A percentile compares a stretch with the other conserved stretches of the same genome.
Evolutionary conservation across 1,284 basidiomycete genomes (phyloP).

Genomic region (Microbotryum violaceum): DNA sequence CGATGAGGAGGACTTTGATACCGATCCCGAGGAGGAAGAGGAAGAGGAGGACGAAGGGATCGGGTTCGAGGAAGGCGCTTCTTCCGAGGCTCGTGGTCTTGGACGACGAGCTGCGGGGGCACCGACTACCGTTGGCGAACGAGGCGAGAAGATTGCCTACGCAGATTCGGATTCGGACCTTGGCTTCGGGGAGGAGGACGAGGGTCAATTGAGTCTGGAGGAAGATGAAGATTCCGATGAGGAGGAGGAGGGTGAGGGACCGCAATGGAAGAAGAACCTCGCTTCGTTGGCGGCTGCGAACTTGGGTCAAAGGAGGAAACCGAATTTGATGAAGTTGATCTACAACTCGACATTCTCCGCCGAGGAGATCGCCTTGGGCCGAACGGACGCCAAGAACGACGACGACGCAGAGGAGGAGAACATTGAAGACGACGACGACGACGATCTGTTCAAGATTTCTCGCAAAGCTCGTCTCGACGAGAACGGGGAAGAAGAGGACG

Average conservation of each 20-base stretch:
- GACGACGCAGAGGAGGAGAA: constrained; percentile 37
- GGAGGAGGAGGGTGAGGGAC: constrained; percentile 45
- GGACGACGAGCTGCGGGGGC: not conserved
- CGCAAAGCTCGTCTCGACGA: constrained; percentile 44
- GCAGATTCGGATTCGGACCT: constrained; percentile 33
- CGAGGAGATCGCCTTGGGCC: constrained; percentile 57
- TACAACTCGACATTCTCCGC: constrained; percentile 65
- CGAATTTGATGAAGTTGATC: constrained; percentile 79
- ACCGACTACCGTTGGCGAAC: constrained; percentile 1
- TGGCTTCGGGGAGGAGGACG: constrained; percentile 29
- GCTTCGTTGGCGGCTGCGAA: constrained; percentile 53
- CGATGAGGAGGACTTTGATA: constrained; percentile 44
- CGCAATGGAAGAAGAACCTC: constrained; percentile 72
- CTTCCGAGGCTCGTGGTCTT: too few species aligned
- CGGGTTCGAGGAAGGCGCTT: constrained; percentile 4
- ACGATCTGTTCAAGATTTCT: constrained; percentile 38
- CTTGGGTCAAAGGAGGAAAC: constrained; percentile 48
- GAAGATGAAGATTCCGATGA: constrained; percentile 31
- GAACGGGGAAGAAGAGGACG: constrained; percentile 51
- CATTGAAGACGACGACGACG: constrained; percentile 27
- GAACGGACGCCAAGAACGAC: constrained; percentile 30
- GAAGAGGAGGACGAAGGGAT: constrained; percentile 12
- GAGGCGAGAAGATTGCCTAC: constrained; percentile 22
- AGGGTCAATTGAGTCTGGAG: constrained; percentile 34
- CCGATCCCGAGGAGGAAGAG: constrained; percentile 40